Base-by-base conservation (phyloP, 768 basidiomycete species). In the Tylopilus vinaceipallidus region DNA sequence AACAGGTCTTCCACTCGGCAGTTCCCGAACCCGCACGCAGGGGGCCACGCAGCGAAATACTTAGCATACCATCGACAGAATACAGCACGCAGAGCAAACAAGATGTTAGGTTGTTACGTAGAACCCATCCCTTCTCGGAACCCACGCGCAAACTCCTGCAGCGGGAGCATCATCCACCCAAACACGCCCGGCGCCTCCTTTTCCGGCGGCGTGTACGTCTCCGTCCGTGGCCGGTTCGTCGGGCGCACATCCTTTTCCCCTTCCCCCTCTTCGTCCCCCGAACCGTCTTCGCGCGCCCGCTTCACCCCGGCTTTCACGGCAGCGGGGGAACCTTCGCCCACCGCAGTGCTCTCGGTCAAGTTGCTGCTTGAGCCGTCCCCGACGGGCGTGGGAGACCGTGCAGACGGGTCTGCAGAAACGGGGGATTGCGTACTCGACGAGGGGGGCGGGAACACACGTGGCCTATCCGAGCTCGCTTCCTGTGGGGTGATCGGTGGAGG, bases 101-200 rank as follows among this genome's bases (percentile, higher is more conserved):
- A 23, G 17, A 42, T 42, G 32, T 34, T 24, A 38, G 26, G 29
- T 27, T 29, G 14, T 59, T 62, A 68, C 47, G 62, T 57, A 41
- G 61, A 42, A 11, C 54, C 55, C 55, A 84, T 65, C 59, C 81
- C 80, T 66, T 86, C 83, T 56, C 78, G 78, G 69, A 88, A 86
- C 17, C 84, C 85, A 54, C 79, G 76, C 47, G 82, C 72, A 62
- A 88, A 86, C 6, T 80, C 79, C 60, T 78, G 75, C 66, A 86
- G 72, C 6, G 85, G 84, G 34, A 79, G 69, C 64, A 80, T 67
- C 58, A 86, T 73, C 84, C 81, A 85, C 29, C 78, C 79, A 45
- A 82, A 60, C 29, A 75, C 54, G 37, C 71, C 70, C n/a, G 79
- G 76, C 6, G 72, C 62, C 24, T 81, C 78, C 52, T 62, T 70